Evolutionary conservation across 163 green algal species (phyloP), one percentile per base, ranked within the genome.

Genomic region (Prototheca stagnorum): DNA sequence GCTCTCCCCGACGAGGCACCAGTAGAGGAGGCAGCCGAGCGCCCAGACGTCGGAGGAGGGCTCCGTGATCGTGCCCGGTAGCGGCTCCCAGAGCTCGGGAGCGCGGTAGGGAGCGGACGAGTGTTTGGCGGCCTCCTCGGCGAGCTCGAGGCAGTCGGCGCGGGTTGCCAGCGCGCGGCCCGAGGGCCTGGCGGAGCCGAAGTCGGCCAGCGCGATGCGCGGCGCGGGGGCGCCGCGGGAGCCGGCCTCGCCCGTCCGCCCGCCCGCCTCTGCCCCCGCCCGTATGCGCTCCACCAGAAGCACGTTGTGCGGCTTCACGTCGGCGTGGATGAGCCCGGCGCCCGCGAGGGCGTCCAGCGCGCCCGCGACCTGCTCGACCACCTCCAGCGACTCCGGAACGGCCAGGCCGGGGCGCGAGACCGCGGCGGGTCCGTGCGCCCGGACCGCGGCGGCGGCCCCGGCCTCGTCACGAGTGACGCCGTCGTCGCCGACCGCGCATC

Each of bases 271-370:
- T n/a, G n/a, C n/a, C n/a, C n/a, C n/a, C n/a, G n/a, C n/a, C n/a
- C n/a, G n/a, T n/a, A n/a, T n/a, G n/a, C n/a, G 47, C 15, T 2
- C 0, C 2, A 45, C 34, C 21, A 78, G 41, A 39, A 86, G 58
- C 34, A 93, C 55, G 55, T 94, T 94, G 40, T 80, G 75, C 0
- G 81, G 81, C 64, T 95, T 95, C 28, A 95, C 61, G 61, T 95
- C 85, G 6, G 78, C 64, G 68, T 87, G 82, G 1, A 67, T 64
- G 45, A 78, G 74, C 31, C 44, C 43, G 26, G 39, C 26, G 12
- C 20, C 53, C 59, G 93, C 84, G 67, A 93, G 73, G 39, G 62
- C 61, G 5, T 73, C 41, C 47, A 93, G 54, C 11, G 51, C 83
- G 1, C 46, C 25, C 36, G 67, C 82, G 0, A 92, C 41, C 73